Conservation (phyloP, 148 eudicot species). For the Chenopodium formosanum region DNA sequence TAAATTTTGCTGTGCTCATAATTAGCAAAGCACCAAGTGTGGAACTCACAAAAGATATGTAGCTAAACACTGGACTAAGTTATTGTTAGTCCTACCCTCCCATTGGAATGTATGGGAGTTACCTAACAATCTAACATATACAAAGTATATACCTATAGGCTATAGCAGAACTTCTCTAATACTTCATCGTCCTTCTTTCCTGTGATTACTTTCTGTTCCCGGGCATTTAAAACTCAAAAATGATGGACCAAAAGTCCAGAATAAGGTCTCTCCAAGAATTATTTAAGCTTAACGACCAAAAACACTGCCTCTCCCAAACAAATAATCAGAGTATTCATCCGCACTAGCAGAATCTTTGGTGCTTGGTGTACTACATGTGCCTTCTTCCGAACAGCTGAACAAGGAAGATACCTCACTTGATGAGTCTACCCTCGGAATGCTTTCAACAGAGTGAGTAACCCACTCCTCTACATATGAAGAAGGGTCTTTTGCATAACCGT, state of each 20-base stretch:
- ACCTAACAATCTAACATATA: no score
- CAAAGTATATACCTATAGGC: no score
- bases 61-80: conserved; percentile 16
- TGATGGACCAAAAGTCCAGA: not conserved
- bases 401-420: conserved; percentile 36
- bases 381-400: conserved; percentile 37
- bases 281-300: conserved; percentile 1
- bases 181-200: not conserved
- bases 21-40: not conserved
- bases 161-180: not conserved
- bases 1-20: conserved; percentile 7
- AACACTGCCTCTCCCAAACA: conserved; percentile 24
- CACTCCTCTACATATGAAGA: conserved; percentile 35
- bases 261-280: not conserved
- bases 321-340: conserved; percentile 32
- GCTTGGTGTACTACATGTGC: conserved; percentile 39
- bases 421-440: conserved; percentile 34
- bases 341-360: conserved; percentile 31
- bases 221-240: not conserved
- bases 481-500: conserved; percentile 28
- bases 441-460: conserved; percentile 37
- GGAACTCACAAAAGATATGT: not conserved
- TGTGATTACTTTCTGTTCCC: not conserved
- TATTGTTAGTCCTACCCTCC: conserved; percentile 8
- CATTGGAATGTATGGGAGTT: no score